Evolutionary conservation across 352 stramenopile species (phyloP), one percentile per base, ranked within the genome.

Genomic region (Globisporangium spinosum): DNA sequence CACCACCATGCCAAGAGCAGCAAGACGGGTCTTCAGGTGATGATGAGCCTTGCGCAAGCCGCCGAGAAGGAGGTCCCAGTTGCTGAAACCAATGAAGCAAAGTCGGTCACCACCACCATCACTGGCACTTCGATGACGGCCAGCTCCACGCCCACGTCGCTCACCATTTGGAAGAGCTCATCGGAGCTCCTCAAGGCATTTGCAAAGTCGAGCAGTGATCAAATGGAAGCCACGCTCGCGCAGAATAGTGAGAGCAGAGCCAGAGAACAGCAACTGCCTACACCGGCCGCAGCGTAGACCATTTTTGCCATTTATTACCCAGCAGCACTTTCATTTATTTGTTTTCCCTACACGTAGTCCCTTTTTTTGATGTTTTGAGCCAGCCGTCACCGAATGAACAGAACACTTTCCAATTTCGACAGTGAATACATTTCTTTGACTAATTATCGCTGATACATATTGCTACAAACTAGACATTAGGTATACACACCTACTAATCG

Each of bases 221-320:
- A 62, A 62, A 56, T 58, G 63, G 63, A 68, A 62, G 63, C 55
- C 54, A 45, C 63, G 17, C 63, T 68, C 38, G 63, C 38, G 20
- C 54, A 29, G 12, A 45, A 3, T 8, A 34, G 56, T 6, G 9
- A 32, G 0, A 12, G 22, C 15, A 40, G 47, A 43, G 25, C 25
- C 8, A 62, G 20, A 27, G 56, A 62, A 23, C 23, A 47, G 34
- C 62, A 40, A 17, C 12, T 2, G n/a, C 6, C 15, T 51, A 17
- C 43, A 12, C 8, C 43, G 43, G 10, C 2, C 7, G 17, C 43
- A 23, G 43, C 17, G 17, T 51, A 51, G 10, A 22, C 43, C 43
- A 51, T 51, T 51, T 51, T 51, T 51, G 43, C 23, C 43, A 49
- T 12, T 51, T 23, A 32, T 22, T 51, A 51, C 7, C 43, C 43